Evolutionary conservation across 2,329 filamentous ascomycete species (phyloP), one percentile per base, ranked within the genome.

Genomic region (Ceratocystis huliohia): DNA sequence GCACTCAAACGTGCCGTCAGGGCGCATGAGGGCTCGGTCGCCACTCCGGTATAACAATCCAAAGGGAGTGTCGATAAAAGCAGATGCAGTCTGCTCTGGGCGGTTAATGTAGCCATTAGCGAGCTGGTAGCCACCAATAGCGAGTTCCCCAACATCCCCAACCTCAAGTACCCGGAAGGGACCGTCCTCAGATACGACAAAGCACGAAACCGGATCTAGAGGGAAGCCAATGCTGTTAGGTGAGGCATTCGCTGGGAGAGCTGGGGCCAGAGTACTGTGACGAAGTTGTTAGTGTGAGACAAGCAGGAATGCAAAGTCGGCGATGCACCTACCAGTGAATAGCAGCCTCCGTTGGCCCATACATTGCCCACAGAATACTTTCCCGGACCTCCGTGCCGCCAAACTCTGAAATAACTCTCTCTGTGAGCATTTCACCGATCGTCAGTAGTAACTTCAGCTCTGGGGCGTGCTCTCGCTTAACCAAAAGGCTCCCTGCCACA

Each of bases 351-450:
- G 92, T 96, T 1, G 92, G 92, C 0, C 92, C 92, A 73, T 96
- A 96, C 91, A 96, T 96, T 44, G 87, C 92, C 82, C 90, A 92
- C 0, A 96, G 79, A 56, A 96, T 85, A 70, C 88, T 86, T 1
- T 78, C 73, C 6, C 75, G 76, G 0, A 72, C 72, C 0, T 74
- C 72, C 8, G 78, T 76, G 1, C 84, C 84, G 5, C 90, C 91
- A 78, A 94, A 96, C 72, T 95, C 90, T 45, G 83, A 77, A 25
- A 96, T 80, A 1, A 96, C 87, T 7, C 84, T 82, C 53, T 81
- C 79, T 2, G 88, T 96, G 45, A 96, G 81, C 91, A 96, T 96
- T 75, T 96, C 92, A 5, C 92, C 92, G 70, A 96, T 96, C 0
- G 91, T 96, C 28, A 96, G 76, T 0, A 96, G 79, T 0, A 92